Percentiles rank a stretch among this genome's conserved stretches.
Conservation (phyloP, 495 filamentous ascomycete genomes). For the Lepraria neglecta region DNA sequence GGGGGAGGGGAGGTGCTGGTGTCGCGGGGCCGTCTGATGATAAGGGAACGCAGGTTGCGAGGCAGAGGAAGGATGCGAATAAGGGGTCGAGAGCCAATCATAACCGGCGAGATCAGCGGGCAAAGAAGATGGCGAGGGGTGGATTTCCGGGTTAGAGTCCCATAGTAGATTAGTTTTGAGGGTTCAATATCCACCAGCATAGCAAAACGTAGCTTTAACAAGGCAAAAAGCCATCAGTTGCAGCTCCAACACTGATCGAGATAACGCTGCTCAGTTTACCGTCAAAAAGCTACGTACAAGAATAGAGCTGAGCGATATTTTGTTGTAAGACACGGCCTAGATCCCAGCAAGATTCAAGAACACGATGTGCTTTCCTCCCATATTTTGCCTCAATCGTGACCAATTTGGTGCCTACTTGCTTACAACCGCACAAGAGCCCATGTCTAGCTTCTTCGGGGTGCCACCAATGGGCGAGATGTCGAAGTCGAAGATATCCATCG, state of each 20-base stretch:
- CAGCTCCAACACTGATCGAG: not conserved
- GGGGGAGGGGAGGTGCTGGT: slow-evolving; percentile 48
- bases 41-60: slow-evolving; percentile 52
- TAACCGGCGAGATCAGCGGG: slow-evolving; percentile 66
- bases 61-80: slow-evolving; percentile 69
- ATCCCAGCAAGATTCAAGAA: not conserved
- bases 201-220: not conserved
- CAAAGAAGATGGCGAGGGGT: slow-evolving; percentile 68
- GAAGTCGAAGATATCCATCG: slow-evolving; percentile 95
- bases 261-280: not conserved
- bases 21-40: slow-evolving; percentile 54
- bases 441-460: slow-evolving; percentile 56
- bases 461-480: slow-evolving; percentile 67
- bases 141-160: slow-evolving; percentile 44
- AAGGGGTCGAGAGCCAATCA: slow-evolving; percentile 73
- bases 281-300: slow-evolving; percentile 2
- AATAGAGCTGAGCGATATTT: not conserved
- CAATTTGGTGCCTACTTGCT: slow-evolving; percentile 33
- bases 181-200: not conserved
- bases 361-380: not conserved
- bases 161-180: not conserved
- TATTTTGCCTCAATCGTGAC: not conserved
- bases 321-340: not conserved
- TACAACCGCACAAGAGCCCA: slow-evolving; percentile 73
- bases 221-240: not conserved